Evolutionary conservation across 257 asterid genomes (phyloP).

Genomic region (Gentiana dahurica): DNA sequence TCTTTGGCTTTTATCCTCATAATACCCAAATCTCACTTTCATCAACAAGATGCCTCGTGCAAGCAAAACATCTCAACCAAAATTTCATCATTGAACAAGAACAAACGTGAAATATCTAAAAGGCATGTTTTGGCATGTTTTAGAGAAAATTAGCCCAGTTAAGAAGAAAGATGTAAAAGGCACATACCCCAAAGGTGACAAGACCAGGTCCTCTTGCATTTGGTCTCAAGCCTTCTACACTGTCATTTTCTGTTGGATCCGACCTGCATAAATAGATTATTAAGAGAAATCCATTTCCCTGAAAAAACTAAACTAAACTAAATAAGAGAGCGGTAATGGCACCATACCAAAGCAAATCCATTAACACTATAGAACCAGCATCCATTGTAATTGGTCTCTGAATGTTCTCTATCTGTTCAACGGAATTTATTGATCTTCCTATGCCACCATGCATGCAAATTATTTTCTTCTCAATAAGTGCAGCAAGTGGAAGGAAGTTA

Average conservation of each 20-base stretch:
- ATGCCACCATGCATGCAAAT: slow-evolving; percentile 99
- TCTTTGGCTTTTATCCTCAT: too few relatives aligned
- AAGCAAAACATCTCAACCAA: too few relatives aligned
- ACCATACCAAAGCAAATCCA: slow-evolving; percentile 92
- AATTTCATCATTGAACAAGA: too few relatives aligned
- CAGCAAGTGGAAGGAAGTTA: slow-evolving; percentile 94
- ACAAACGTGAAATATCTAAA: too few relatives aligned
- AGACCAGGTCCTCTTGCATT: slow-evolving; percentile 99
- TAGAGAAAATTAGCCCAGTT: too few relatives aligned
- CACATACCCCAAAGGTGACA: slow-evolving; percentile 89
- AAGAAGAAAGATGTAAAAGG: neutral
- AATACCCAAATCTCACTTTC: too few relatives aligned
- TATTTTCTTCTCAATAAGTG: slow-evolving; percentile 90
- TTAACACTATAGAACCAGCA: slow-evolving; percentile 87
- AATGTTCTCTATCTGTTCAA: slow-evolving; percentile 93
- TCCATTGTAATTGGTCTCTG: slow-evolving; percentile 99
- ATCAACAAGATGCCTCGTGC: too few relatives aligned
- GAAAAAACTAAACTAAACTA: neutral
- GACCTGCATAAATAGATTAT: slow-evolving; percentile 49
- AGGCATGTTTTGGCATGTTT: too few relatives aligned
- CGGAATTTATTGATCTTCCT: slow-evolving; percentile 87
- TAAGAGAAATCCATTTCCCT: slow-evolving; percentile 1
- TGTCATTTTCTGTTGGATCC: slow-evolving; percentile 98
- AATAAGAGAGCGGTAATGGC: slow-evolving; percentile 11
- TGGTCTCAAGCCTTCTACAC: slow-evolving; percentile 95